Base-by-base conservation (phyloP, 371 early-diverging fungal genomes). In the Fennellomyces sp. region DNA sequence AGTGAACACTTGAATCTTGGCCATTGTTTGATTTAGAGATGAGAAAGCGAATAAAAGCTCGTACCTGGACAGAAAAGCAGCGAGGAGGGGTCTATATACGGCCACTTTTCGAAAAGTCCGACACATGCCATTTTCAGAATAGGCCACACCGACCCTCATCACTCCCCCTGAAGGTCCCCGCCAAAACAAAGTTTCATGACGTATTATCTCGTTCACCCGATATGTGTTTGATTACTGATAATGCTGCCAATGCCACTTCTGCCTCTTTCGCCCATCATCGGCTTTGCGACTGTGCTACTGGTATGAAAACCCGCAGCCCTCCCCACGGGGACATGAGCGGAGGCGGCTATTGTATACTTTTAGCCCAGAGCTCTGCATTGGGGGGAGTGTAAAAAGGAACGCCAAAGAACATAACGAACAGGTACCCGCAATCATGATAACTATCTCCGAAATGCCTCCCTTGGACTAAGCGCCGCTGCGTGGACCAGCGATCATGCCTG, bases 1-100 rank as follows among this genome's bases (percentile, higher is more conserved):
- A 51, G 79, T 72, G 49, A 73, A 79, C 11, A 79, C 76, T 65
- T 75, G 70, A 29, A 79, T 61, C 30, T 78, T 63, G 6, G 63
- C 63, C 45, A 45, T 45, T 19, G n/a, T 45, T 11, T n/a, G n/a
- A n/a, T 39, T 39, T 39, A 6, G 19, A 45, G n/a, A 45, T 45
- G 45, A 23, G 21, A 45, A 45, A 45, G 41, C 12, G 19, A 41
- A n/a, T 41, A 41, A 41, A 41, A 41, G 41, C n/a, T n/a, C n/a
- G n/a, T n/a, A n/a, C n/a, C n/a, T n/a, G 19, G 19, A 41, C 10
- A 19, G 5, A 45, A 45, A 39, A 39, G 39, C 7, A 39, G 39
- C 12, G 7, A 5, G 39, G 7, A 11, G 13, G 17, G n/a, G n/a
- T n/a, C n/a, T n/a, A n/a, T n/a, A n/a, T n/a, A n/a, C n/a, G n/a